Percentiles rank a stretch among this genome's conserved stretches.
Evolutionary conservation across 1,139 yeast species (phyloP).

Genomic region (Hyphopichia khmerensis): DNA sequence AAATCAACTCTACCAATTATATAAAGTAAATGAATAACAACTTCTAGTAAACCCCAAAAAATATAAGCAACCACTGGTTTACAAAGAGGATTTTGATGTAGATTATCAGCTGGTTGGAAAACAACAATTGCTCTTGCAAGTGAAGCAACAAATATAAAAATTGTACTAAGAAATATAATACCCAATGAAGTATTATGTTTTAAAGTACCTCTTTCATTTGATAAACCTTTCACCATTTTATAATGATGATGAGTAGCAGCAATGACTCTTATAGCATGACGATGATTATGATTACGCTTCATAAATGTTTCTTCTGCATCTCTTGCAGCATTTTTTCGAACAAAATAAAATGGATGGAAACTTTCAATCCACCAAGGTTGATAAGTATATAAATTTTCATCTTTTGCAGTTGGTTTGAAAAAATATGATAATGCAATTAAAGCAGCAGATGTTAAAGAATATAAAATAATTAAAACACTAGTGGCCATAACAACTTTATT

Average conservation of each 20-base stretch:
- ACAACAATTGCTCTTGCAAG: slow-evolving; percentile 32
- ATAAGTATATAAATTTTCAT: slow-evolving; percentile 42
- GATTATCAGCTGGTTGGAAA: slow-evolving; percentile 24
- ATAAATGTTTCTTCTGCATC: slow-evolving; percentile 42
- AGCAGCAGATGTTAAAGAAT: slow-evolving; percentile 34
- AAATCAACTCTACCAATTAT: slow-evolving; percentile 66
- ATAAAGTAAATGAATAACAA: slow-evolving; percentile 52
- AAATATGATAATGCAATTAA: slow-evolving; percentile 40
- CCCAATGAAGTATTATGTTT: slow-evolving; percentile 35
- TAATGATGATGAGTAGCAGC: slow-evolving; percentile 46
- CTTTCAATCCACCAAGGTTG: slow-evolving; percentile 52
- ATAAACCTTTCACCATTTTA: slow-evolving; percentile 41
- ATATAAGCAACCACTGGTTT: slow-evolving; percentile 62
- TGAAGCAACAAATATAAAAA: slow-evolving; percentile 32
- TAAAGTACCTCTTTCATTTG: slow-evolving; percentile 39
- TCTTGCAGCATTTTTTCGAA: slow-evolving; percentile 35
- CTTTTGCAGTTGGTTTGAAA: slow-evolving; percentile 42
- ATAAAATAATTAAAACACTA: slow-evolving; percentile 29
- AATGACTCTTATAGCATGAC: slow-evolving; percentile 44
- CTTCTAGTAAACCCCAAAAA: slow-evolving; percentile 63
- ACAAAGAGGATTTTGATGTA: slow-evolving; percentile 17
- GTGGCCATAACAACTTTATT: slow-evolving; percentile 31
- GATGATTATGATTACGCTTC: slow-evolving; percentile 44
- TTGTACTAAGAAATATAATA: slow-evolving; percentile 31
- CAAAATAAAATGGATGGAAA: slow-evolving; percentile 43